Evolutionary conservation across 768 basidiomycete genomes (phyloP).

Genomic region (Roridomyces roridus): DNA sequence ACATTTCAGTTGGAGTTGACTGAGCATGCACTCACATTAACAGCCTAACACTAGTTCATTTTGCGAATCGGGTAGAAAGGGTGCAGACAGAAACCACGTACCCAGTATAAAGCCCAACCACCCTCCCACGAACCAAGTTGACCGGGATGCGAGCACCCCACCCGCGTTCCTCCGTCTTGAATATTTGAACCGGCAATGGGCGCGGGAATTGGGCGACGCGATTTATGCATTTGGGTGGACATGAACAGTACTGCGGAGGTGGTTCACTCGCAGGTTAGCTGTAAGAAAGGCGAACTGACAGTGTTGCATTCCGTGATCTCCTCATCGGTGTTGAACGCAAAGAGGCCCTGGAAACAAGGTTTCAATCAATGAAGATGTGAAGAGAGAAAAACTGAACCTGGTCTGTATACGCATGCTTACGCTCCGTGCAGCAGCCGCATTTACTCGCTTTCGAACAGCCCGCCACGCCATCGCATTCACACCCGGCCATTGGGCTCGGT

Average conservation of each 20-base stretch:
- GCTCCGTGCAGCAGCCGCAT: background rate
- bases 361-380: background rate
- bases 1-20: background rate
- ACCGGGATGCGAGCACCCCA: constrained; percentile 67
- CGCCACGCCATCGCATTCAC: background rate
- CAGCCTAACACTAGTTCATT: constrained; percentile 37
- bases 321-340: constrained; percentile 8
- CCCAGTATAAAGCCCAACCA: constrained; percentile 76
- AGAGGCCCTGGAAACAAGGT: constrained; percentile 18
- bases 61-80: too few relatives aligned
- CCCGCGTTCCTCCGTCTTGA: constrained; percentile 63
- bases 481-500: background rate
- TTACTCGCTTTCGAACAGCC: background rate
- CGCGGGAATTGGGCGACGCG: constrained; percentile 68
- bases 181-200: constrained; percentile 64
- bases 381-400: background rate
- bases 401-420: background rate
- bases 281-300: background rate
- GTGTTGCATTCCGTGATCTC: constrained; percentile 19
- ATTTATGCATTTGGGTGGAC: constrained; percentile 44
- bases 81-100: constrained; percentile 39
- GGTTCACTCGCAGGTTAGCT: background rate
- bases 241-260: constrained; percentile 30
- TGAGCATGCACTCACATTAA: constrained; percentile 47
- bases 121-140: constrained; percentile 52